A percentile compares a stretch with the other conserved stretches of the same genome.
These are phyloP conservation scores for Pyrenochaeta sp. DNA, from an alignment of 2,329 filamentous ascomycete species.

Conservation along the genomic window DNA sequence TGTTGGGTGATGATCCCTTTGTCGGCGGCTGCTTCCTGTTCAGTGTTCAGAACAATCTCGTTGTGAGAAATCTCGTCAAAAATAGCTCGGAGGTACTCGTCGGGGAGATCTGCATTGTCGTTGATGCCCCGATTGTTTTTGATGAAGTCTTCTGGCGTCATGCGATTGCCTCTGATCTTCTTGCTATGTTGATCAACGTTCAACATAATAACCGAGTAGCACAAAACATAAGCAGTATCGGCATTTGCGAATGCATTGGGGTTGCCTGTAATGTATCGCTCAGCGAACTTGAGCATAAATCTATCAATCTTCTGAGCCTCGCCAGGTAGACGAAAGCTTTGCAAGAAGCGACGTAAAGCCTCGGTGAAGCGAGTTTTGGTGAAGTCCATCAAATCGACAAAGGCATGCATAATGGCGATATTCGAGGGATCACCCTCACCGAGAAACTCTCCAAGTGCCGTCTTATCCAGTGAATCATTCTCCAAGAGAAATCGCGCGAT, in stretches of 20 bases:
- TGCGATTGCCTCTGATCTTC: conserved; percentile 80
- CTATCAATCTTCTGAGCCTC: conserved; percentile 99
- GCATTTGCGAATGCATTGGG: conserved; percentile 98
- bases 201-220: conserved; percentile 95
- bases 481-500: conserved; percentile 83
- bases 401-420: conserved; percentile 97
- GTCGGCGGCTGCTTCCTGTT: conserved; percentile 87
- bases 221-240: conserved; percentile 94
- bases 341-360: conserved; percentile 86
- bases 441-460: conserved; percentile 90
- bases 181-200: conserved; percentile 95
- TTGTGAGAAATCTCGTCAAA: conserved; percentile 91
- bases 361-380: conserved; percentile 90
- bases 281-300: conserved; percentile 98
- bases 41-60: conserved; percentile 93
- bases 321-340: conserved; percentile 92
- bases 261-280: conserved; percentile 92
- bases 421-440: conserved; percentile 93
- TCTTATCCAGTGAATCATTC: conserved; percentile 88
- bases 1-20: conserved; percentile 67
- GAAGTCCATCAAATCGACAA: conserved; percentile 96
- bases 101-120: conserved; percentile 89
- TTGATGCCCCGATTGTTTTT: conserved; percentile 99
- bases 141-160: conserved; percentile 98
- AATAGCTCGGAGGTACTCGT: conserved; percentile 88